A percentile compares a stretch with the other conserved stretches of the same genome.
phyloP scores from a whole-genome alignment of 1,284 basidiomycete species.

The Trichosporon asahii region DNA sequence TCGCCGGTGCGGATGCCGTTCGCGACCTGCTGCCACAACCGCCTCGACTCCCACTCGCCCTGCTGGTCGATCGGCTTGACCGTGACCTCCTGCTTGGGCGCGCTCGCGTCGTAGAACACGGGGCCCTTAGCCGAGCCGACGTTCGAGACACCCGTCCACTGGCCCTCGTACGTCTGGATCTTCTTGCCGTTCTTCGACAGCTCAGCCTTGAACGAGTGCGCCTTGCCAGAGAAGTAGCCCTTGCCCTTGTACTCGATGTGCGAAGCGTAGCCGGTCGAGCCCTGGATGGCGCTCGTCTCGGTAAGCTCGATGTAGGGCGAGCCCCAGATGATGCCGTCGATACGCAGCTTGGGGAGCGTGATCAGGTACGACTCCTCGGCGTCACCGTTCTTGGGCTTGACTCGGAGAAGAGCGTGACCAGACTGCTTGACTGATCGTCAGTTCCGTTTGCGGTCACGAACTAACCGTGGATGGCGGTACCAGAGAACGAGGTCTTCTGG shows the following conservation, averaged over 20 bases:
- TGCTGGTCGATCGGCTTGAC: slow-evolving; percentile 63
- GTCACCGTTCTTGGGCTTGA: slow-evolving; percentile 60
- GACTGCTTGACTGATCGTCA: slow-evolving; percentile 74
- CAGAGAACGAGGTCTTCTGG: slow-evolving; percentile 79
- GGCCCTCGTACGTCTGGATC: slow-evolving; percentile 71
- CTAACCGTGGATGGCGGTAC: slow-evolving; percentile 70
- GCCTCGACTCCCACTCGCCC: slow-evolving; percentile 80
- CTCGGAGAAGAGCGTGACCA: slow-evolving; percentile 81
- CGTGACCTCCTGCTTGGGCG: slow-evolving; percentile 65
- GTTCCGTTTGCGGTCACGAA: slow-evolving; percentile 16
- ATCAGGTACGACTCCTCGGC: slow-evolving; percentile 75
- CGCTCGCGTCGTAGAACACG: slow-evolving; percentile 56
- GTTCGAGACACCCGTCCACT: slow-evolving; percentile 69
- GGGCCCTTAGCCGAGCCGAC: slow-evolving; percentile 58
- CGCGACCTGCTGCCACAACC: slow-evolving; percentile 81
- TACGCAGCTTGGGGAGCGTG: slow-evolving; percentile 77
- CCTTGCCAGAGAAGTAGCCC: slow-evolving; percentile 90
- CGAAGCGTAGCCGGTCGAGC: slow-evolving; percentile 67
- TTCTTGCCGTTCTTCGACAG: slow-evolving; percentile 53
- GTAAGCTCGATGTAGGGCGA: slow-evolving; percentile 68
- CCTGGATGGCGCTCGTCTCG: slow-evolving; percentile 79
- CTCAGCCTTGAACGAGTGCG: slow-evolving; percentile 85
- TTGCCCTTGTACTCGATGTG: slow-evolving; percentile 90
- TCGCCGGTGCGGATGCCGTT: slow-evolving; percentile 87
- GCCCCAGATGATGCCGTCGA: slow-evolving; percentile 58